phyloP scores from a whole-genome alignment of 495 filamentous ascomycete species.

The Lophium mytilinum region DNA sequence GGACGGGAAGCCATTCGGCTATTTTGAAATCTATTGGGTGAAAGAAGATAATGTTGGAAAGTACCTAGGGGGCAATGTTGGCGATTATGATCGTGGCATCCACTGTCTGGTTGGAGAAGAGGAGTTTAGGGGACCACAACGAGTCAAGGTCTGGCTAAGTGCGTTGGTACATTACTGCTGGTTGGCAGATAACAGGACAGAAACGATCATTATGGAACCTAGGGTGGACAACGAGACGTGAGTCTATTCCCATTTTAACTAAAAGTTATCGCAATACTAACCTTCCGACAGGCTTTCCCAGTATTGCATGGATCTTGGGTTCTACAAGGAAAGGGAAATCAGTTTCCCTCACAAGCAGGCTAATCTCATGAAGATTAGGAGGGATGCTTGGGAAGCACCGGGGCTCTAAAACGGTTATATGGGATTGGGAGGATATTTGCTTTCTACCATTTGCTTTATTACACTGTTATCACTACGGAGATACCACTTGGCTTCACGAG shows the following conservation, averaged over 20 bases:
- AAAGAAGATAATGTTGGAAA: slow-evolving; percentile 78
- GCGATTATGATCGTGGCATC: slow-evolving; percentile 79
- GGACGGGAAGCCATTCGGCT: slow-evolving; percentile 93
- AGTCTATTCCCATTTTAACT: slow-evolving; percentile 29
- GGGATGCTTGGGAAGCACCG: slow-evolving; percentile 82
- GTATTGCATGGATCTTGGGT: slow-evolving; percentile 68
- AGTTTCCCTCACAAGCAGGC: slow-evolving; percentile 89
- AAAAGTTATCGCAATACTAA: slow-evolving; percentile 1
- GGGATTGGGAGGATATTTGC: no score
- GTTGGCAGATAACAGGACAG: slow-evolving; percentile 70
- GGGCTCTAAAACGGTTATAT: slow-evolving; percentile 41
- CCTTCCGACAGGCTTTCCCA: slow-evolving; percentile 56
- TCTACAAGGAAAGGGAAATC: slow-evolving; percentile 81
- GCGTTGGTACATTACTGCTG: slow-evolving; percentile 80
- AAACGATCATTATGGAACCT: slow-evolving; percentile 76
- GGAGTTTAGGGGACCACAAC: slow-evolving; percentile 70
- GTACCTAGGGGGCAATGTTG: slow-evolving; percentile 51
- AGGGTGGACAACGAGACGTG: slow-evolving; percentile 87
- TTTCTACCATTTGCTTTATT: no score
- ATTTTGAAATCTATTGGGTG: slow-evolving; percentile 98
- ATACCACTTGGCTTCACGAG: no score
- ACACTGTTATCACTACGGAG: no score
- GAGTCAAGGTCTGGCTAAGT: slow-evolving; percentile 72
- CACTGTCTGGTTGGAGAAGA: slow-evolving; percentile 89
- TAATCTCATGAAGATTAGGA: slow-evolving; percentile 71